Evolutionary conservation across 495 filamentous ascomycete species (phyloP).

Genomic region (Hypoxylon fuscum): DNA sequence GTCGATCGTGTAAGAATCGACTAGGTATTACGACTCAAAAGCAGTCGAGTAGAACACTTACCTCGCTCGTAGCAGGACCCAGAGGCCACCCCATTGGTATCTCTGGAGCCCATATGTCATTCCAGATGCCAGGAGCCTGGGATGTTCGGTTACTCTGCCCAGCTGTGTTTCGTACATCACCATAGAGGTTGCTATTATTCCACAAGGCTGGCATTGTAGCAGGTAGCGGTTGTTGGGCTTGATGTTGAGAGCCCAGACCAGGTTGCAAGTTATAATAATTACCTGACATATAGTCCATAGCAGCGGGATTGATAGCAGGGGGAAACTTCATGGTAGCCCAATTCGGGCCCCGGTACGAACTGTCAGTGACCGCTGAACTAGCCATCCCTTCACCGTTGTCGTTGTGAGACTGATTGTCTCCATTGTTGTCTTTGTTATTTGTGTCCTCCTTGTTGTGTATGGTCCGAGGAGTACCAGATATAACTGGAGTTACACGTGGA

Average conservation of each 20-base stretch:
- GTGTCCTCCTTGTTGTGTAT: too few species aligned
- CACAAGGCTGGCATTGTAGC: neutral
- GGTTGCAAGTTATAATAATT: neutral
- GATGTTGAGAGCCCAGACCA: neutral
- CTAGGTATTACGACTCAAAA: neutral
- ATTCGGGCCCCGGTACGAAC: too few species aligned
- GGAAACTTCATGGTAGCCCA: too few species aligned
- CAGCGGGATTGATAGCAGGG: neutral
- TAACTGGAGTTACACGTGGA: neutral
- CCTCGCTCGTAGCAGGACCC: neutral
- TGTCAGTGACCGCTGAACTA: too few species aligned
- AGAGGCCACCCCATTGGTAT: neutral
- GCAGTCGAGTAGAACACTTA: neutral
- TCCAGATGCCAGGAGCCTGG: neutral
- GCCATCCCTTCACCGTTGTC: too few species aligned
- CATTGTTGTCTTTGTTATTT: too few species aligned
- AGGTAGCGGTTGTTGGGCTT: neutral
- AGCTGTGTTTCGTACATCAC: neutral
- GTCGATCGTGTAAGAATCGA: neutral
- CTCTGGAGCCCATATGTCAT: neutral
- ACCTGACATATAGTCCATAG: neutral
- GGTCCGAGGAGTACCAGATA: neutral
- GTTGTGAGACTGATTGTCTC: too few species aligned
- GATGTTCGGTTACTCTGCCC: neutral
- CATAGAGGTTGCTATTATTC: neutral